Evolutionary conservation across 768 basidiomycete species (phyloP).

Genomic region (Trametes coccinea): DNA sequence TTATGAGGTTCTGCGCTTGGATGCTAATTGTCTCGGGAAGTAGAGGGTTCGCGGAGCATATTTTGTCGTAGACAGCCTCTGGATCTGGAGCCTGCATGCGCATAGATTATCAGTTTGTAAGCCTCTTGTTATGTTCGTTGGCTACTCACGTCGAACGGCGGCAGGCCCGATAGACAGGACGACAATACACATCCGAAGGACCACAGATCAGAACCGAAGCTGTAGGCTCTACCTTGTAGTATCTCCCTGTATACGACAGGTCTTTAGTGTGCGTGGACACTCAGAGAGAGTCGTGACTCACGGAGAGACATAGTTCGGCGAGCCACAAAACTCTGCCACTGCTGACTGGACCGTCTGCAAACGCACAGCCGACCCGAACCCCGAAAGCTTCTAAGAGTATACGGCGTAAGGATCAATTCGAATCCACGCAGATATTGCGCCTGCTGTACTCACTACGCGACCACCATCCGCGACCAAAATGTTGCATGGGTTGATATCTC

Average conservation of each 20-base stretch:
- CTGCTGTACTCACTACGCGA: slow-evolving; percentile 38
- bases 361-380: slow-evolving; percentile 40
- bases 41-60: slow-evolving; percentile 26
- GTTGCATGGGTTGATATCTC: slow-evolving; percentile 42
- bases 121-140: not conserved
- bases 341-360: slow-evolving; percentile 30
- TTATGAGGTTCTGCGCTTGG: slow-evolving; percentile 25
- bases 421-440: too few relatives aligned
- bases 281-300: slow-evolving; percentile 25
- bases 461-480: slow-evolving; percentile 43
- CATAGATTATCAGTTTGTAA: not conserved
- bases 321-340: slow-evolving; percentile 22
- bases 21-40: slow-evolving; percentile 31
- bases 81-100: slow-evolving; percentile 24
- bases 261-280: too few relatives aligned
- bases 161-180: slow-evolving; percentile 38
- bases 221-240: slow-evolving; percentile 32
- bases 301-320: slow-evolving; percentile 43
- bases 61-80: slow-evolving; percentile 27
- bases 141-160: slow-evolving; percentile 36
- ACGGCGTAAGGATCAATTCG: not conserved
- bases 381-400: slow-evolving; percentile 43
- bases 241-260: slow-evolving; percentile 39
- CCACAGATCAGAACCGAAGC: slow-evolving; percentile 46
- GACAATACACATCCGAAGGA: slow-evolving; percentile 46